Conservation (phyloP, 148 eudicot species). For the Polygonum aviculare region DNA sequence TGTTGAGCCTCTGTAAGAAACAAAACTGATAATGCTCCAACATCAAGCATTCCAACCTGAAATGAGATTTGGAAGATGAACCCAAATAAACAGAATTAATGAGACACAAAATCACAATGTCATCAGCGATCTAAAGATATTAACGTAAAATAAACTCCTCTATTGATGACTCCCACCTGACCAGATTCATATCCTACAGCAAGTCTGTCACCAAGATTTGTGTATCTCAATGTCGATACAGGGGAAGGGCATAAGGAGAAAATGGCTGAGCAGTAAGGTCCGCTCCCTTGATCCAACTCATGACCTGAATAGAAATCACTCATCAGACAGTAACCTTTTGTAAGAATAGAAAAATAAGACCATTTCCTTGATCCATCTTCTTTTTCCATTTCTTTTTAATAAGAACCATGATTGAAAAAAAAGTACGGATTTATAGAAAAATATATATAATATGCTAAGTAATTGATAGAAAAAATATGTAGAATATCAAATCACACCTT, state of each 20-base stretch:
- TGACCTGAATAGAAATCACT: constrained; percentile 31
- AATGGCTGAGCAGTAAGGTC: constrained; percentile 43
- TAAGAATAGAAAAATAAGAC: not conserved
- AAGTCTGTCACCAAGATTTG: constrained; percentile 54
- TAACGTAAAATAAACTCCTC: not conserved
- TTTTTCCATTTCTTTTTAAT: not conserved
- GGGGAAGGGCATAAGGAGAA: constrained; percentile 58
- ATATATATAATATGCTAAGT: not conserved
- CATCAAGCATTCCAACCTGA: constrained; percentile 76
- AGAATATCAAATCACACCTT: constrained; percentile 32
- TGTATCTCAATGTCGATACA: constrained; percentile 47
- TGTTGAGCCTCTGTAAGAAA: constrained; percentile 52
- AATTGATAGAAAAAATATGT: not conserved
- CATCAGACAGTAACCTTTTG: not conserved
- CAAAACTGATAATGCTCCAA: constrained; percentile 46
- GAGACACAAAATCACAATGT: not conserved
- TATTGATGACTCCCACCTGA: constrained; percentile 37
- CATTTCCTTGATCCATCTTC: not conserved
- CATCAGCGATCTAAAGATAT: not conserved
- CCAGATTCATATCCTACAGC: constrained; percentile 72
- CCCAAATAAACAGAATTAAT: constrained; percentile 8
- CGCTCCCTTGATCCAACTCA: constrained; percentile 27
- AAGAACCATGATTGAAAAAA: not conserved
- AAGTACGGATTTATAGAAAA: not conserved
- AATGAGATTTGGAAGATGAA: constrained; percentile 9